phyloP scores from a whole-genome alignment of 2,329 filamentous ascomycete species.

The Xylaria polymorpha region DNA sequence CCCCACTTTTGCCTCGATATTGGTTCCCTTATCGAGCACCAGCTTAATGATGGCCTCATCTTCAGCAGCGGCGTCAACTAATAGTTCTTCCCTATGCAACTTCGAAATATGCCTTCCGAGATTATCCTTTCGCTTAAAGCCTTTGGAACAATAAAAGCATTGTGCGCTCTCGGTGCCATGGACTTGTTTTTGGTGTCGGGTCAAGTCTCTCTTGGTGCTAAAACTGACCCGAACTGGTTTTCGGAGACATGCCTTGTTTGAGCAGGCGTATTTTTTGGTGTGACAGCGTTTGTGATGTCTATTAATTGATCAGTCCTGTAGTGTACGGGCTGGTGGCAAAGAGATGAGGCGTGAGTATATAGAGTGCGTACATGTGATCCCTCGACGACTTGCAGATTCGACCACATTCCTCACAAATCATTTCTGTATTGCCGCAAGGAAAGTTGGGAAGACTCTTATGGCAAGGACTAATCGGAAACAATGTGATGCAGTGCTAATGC shows the following conservation, averaged over 20 bases:
- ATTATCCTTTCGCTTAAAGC: not conserved
- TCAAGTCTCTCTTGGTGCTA: conserved; percentile 9
- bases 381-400: not conserved
- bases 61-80: not conserved
- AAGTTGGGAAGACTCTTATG: not conserved
- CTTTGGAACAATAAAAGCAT: not conserved
- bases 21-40: not conserved
- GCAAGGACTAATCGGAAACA: not conserved
- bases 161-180: not conserved
- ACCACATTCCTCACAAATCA: not conserved
- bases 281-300: conserved; percentile 2
- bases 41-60: not conserved
- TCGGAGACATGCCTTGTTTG: not conserved
- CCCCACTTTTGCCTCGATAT: not conserved
- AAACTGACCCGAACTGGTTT: not conserved
- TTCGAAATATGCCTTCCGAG: not conserved
- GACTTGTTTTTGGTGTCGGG: conserved; percentile 5
- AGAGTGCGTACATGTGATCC: not conserved
- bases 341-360: not conserved
- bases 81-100: not conserved
- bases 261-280: not conserved
- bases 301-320: not conserved
- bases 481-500: not conserved
- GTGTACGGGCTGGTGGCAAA: not conserved
- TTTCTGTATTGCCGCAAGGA: not conserved